phyloP scores from a whole-genome alignment of 2,329 filamentous ascomycete genomes.

The Exserohilum turcica region DNA sequence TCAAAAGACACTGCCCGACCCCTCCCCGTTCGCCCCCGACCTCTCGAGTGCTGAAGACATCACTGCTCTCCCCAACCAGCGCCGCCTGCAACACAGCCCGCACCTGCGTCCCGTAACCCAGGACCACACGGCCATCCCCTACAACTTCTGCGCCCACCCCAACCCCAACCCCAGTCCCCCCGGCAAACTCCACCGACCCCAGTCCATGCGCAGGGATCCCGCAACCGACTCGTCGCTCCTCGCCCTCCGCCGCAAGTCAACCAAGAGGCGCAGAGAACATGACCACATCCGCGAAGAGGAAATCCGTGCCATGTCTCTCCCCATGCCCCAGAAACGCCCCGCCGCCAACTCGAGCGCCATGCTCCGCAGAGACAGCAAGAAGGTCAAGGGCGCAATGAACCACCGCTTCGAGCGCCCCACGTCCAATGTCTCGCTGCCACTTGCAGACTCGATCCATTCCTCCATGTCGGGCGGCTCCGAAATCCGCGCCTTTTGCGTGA shows the following conservation, averaged over 20 bases:
- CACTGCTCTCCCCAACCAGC: slow-evolving; percentile 53
- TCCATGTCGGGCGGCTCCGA: slow-evolving; percentile 77
- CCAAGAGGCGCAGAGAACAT: slow-evolving; percentile 66
- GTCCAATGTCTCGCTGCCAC: slow-evolving; percentile 76
- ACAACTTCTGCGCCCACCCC: slow-evolving; percentile 51
- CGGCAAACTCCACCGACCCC: slow-evolving; percentile 54
- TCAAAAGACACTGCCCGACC: slow-evolving; percentile 33
- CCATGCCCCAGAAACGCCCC: slow-evolving; percentile 67
- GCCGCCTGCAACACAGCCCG: slow-evolving; percentile 52
- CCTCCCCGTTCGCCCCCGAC: slow-evolving; percentile 9
- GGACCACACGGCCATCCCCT: slow-evolving; percentile 50
- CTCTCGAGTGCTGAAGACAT: slow-evolving; percentile 51
- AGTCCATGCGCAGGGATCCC: slow-evolving; percentile 62
- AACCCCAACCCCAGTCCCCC: slow-evolving; percentile 42
- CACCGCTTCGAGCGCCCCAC: slow-evolving; percentile 65
- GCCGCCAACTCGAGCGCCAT: slow-evolving; percentile 64
- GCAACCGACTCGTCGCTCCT: slow-evolving; percentile 62
- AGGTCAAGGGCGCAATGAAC: slow-evolving; percentile 62
- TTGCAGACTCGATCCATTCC: slow-evolving; percentile 75
- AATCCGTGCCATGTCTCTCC: slow-evolving; percentile 80
- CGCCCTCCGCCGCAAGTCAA: slow-evolving; percentile 72
- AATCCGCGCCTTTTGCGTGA: slow-evolving; percentile 77
- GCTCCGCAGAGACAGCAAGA: slow-evolving; percentile 69
- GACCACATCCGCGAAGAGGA: slow-evolving; percentile 83
- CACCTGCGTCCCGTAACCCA: slow-evolving; percentile 54